Evolutionary conservation across 2,329 filamentous ascomycete species (phyloP), one percentile per base, ranked within the genome.

Genomic region (Fusarium floridanum): DNA sequence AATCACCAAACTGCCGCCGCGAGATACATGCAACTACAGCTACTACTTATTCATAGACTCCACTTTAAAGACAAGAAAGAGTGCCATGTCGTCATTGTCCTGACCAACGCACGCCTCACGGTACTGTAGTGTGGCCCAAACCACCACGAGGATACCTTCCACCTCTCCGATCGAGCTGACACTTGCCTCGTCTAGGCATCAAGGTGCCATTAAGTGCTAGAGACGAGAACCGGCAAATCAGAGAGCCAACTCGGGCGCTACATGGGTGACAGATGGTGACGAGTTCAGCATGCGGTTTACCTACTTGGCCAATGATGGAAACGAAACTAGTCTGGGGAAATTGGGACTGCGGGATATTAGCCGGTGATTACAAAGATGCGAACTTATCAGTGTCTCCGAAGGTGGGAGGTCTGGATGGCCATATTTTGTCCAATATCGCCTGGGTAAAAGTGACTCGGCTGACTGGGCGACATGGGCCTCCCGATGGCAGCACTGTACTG

Each of bases 241-340:
- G 11, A 48, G 14, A 6, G 29, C 60, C 16, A 48, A 34, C 24
- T 27, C 20, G n/a, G 6, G 34, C 16, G 45, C 45, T 60, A 41
- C 11, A 20, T 63, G 22, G 45, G 41, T 66, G 57, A 61, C 41
- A 57, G 50, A 32, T 74, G 72, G 64, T 74, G 71, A 74, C 71
- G 32, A 74, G 53, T 50, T 22, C 27, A 17, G 41, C 43, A 74
- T 74, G 72, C 64, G 71, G 71, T n/a, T 53, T 11, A 20, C 29
- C 39, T 11, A 34, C 29, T 20, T 34, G 50, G 20, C 72, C 59
- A 74, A 74, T 72, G 36, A 36, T 29, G 36, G 41, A 34, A 39
- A 45, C 32, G 48, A 36, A 37, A 62, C 6, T 36, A 66, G 20
- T 61, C 61, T 57, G 61, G 68, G 72, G 68, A 74, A 60, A 73